Percentiles rank a stretch among this genome's conserved stretches.
Evolutionary conservation across 371 early-diverging fungal genomes (phyloP).

Genomic region (Mortierella polycephala): DNA sequence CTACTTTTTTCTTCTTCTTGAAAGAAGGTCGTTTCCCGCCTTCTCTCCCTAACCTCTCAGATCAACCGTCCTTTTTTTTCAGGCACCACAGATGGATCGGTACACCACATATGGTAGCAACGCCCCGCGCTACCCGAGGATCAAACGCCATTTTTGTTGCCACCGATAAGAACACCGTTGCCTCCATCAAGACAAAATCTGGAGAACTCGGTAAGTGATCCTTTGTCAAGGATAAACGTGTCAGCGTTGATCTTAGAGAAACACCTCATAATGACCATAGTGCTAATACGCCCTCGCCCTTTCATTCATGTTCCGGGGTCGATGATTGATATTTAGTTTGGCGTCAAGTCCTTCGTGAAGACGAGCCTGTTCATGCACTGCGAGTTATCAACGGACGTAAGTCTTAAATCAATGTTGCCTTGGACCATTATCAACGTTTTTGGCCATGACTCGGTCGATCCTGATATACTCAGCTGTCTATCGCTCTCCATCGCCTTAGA

Average conservation of each 20-base stretch:
- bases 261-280: background rate
- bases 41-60: conserved; percentile 1
- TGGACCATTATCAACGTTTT: background rate
- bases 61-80: background rate
- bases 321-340: conserved; percentile 46
- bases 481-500: conserved; percentile 34
- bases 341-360: conserved; percentile 61
- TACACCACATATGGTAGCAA: conserved; percentile 56
- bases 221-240: background rate
- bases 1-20: background rate
- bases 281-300: background rate
- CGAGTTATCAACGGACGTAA: conserved; percentile 43
- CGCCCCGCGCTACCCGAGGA: conserved; percentile 45
- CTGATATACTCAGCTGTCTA: background rate
- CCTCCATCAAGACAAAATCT: conserved; percentile 62
- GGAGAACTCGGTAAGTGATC: conserved; percentile 67
- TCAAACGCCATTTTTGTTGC: conserved; percentile 61
- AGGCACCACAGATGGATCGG: conserved; percentile 78
- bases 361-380: conserved; percentile 30
- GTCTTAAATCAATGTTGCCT: conserved; percentile 1
- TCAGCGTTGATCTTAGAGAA: no score
- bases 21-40: background rate
- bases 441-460: background rate
- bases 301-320: background rate
- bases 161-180: conserved; percentile 72